A percentile compares a stretch with the other conserved stretches of the same genome.
Conservation (phyloP, 2,329 filamentous ascomycete species). For the Claviceps pusilla region DNA sequence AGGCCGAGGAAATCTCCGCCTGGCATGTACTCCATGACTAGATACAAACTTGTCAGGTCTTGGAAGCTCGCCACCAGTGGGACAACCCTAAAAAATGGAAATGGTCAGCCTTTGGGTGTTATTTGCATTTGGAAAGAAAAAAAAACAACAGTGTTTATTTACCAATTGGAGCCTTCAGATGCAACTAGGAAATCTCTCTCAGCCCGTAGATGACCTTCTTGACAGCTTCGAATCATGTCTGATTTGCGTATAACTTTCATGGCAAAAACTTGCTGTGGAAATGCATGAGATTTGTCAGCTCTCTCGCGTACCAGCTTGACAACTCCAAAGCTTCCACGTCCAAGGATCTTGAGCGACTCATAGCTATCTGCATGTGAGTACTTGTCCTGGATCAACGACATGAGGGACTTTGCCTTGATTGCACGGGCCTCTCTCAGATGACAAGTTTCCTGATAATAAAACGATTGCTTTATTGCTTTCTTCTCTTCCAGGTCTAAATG, state of each 20-base stretch:
- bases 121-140: too few species aligned
- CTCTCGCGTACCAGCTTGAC: conserved; percentile 71
- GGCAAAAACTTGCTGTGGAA: conserved; percentile 52
- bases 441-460: conserved; percentile 52
- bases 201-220: conserved; percentile 82
- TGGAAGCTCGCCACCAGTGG: conserved; percentile 81
- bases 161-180: conserved; percentile 75
- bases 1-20: conserved; percentile 86
- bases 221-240: conserved; percentile 76
- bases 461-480: conserved; percentile 38
- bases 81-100: conserved; percentile 47
- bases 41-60: conserved; percentile 67
- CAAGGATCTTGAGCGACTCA: conserved; percentile 65
- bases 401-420: conserved; percentile 30
- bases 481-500: conserved; percentile 41
- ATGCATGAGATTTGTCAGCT: conserved; percentile 13
- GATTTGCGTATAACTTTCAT: conserved; percentile 97
- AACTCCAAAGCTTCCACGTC: conserved; percentile 88
- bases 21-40: conserved; percentile 98
- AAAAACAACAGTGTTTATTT: conserved; percentile 9
- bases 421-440: conserved; percentile 60
- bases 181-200: conserved; percentile 85
- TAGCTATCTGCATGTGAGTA: conserved; percentile 32
- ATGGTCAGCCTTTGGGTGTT: neutral
- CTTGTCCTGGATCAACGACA: conserved; percentile 4